phyloP scores from a whole-genome alignment of 2,329 filamentous ascomycete genomes.

The Trichophaea hybrida region DNA sequence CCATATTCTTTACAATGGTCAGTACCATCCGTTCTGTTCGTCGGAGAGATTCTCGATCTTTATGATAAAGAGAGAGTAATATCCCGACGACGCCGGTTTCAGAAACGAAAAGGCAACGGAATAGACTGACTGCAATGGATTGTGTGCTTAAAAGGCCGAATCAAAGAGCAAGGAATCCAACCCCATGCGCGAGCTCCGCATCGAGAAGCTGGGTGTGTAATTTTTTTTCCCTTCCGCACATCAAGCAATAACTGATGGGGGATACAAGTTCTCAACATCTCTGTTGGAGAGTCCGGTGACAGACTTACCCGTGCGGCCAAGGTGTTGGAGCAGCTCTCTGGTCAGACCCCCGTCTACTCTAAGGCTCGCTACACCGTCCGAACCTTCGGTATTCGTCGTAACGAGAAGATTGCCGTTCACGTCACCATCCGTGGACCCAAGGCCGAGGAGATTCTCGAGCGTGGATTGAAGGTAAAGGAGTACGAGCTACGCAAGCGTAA shows the following conservation, averaged over 20 bases:
- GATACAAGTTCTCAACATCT: slow-evolving; percentile 76
- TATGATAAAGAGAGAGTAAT: not conserved
- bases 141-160: slow-evolving; percentile 43
- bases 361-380: slow-evolving; percentile 99
- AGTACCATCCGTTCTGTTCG: slow-evolving; percentile 13
- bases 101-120: slow-evolving; percentile 9
- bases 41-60: not conserved
- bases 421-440: slow-evolving; percentile 98
- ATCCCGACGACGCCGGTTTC: slow-evolving; percentile 5
- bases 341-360: slow-evolving; percentile 99
- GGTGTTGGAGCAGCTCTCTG: slow-evolving; percentile 97
- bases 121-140: not conserved
- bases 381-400: slow-evolving; percentile 99
- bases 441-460: slow-evolving; percentile 99
- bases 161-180: slow-evolving; percentile 67
- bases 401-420: slow-evolving; percentile 99
- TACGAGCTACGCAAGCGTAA: slow-evolving; percentile 99
- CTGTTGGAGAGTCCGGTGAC: slow-evolving; percentile 99
- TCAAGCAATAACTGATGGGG: too few relatives aligned
- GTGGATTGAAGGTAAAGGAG: slow-evolving; percentile 99
- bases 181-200: slow-evolving; percentile 94
- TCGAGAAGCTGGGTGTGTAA: slow-evolving; percentile 63
- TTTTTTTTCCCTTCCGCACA: not conserved
- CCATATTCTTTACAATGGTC: slow-evolving; percentile 14
- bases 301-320: slow-evolving; percentile 99